Base-by-base conservation (phyloP, 345 rosid genomes). In the Dipteronia sinensis region DNA sequence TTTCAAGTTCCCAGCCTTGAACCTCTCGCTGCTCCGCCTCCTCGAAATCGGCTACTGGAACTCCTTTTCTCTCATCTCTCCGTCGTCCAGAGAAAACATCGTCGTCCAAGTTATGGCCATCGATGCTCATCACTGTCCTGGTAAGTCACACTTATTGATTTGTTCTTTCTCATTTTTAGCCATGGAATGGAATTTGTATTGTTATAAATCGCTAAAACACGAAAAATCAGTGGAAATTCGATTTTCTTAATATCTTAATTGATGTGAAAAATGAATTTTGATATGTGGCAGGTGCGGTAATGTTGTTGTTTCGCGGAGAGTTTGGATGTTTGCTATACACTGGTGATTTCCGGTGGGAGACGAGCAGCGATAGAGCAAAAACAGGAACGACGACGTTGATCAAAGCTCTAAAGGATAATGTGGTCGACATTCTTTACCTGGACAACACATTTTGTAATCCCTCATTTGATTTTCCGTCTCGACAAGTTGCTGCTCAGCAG, bases 371-470 rank as follows among this genome's bases (percentile, higher is more conserved):
- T 70, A 82, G 75, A 65, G 81, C 84, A 1, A 80, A 78, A n/a
- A 78, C 29, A 53, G 85, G 80, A 7, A 87, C 79, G 71, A 77
- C 61, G 23, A 76, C 77, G 62, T 90, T 94, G 22, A 66, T 82
- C 29, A 64, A 78, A 73, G 93, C 92, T 80, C 80, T 92, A 10
- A 10, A 84, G 20, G 79, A 83, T 15, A 64, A 79, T 55, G 78
- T 66, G 2, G 87, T 92, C 4, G 82, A 88, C 67, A 70, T 83
- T 34, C 85, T 94, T 59, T 90, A 94, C 73, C 76, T 94, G 84
- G 94, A 94, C 55, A 90, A 94, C 83, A 94, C 96, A 6, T 94
- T 90, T 27, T 91, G 97, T 71, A 91, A 91, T 77, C 93, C 96
- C 6, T 78, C 85, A 1, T 90, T 79, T 75, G 83, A 64, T 34